A percentile compares a stretch with the other conserved stretches of the same genome.
Evolutionary conservation across 208 protist genomes (phyloP).

Genomic region (Kentomonas sorsogonicus): DNA sequence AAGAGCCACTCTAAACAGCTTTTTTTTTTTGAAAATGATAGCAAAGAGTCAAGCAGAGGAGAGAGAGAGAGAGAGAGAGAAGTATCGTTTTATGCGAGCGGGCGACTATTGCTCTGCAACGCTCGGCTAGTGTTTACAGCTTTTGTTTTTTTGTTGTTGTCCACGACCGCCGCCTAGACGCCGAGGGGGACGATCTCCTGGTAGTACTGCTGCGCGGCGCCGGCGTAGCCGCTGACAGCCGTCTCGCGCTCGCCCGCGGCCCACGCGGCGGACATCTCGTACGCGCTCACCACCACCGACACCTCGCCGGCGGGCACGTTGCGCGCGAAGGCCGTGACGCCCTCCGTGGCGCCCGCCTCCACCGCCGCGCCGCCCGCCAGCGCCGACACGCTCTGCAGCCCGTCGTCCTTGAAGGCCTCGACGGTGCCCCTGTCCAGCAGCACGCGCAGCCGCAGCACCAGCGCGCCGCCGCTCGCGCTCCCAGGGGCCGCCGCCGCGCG

Average conservation of each 20-base stretch:
- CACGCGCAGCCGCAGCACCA: conserved; percentile 21
- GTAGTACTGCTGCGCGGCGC: too few relatives aligned
- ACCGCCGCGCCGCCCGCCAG: too few relatives aligned
- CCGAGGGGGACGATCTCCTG: too few relatives aligned
- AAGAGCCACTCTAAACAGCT: background rate
- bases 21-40: background rate
- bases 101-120: background rate
- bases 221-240: too few relatives aligned
- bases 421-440: conserved; percentile 23
- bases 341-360: conserved; percentile 4
- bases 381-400: too few relatives aligned
- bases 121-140: too few relatives aligned
- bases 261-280: conserved; percentile 11
- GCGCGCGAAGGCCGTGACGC: conserved; percentile 13
- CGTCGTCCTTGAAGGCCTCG: conserved; percentile 30
- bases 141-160: conserved; percentile 7
- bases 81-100: background rate
- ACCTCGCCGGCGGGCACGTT: conserved; percentile 8
- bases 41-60: conserved; percentile 5
- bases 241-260: background rate
- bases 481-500: too few relatives aligned
- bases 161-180: too few relatives aligned
- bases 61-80: conserved; percentile 4
- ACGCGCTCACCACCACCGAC: conserved; percentile 1
- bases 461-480: too few relatives aligned